These are phyloP conservation scores for Phytophthora pistaciae DNA, from an alignment of 352 stramenopile species.

Conservation along the genomic window DNA sequence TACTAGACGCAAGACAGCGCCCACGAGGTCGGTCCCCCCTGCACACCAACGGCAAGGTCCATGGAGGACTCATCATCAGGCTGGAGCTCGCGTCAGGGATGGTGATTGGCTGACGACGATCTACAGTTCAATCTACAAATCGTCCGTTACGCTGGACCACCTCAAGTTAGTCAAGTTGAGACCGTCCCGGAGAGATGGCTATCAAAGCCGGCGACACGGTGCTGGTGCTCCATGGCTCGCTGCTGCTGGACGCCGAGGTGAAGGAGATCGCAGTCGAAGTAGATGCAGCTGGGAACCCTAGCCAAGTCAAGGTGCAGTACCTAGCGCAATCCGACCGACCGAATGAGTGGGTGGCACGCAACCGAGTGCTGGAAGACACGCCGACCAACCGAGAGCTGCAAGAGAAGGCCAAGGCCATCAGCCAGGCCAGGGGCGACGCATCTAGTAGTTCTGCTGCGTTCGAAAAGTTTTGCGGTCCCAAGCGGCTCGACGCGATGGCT, in stretches of 20 bases:
- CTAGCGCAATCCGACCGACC: constrained; percentile 83
- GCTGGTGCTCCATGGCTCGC: constrained; percentile 66
- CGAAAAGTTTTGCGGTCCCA: constrained; percentile 23
- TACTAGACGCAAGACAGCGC: not conserved
- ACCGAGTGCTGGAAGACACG: constrained; percentile 70
- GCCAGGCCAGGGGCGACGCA: constrained; percentile 44
- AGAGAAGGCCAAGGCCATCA: constrained; percentile 57
- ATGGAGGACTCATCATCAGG: constrained; percentile 7
- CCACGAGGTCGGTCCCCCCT: not conserved
- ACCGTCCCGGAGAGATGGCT: constrained; percentile 16
- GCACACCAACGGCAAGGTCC: not conserved
- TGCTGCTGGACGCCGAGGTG: constrained; percentile 84
- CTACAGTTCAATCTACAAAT: constrained; percentile 9
- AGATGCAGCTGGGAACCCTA: not conserved
- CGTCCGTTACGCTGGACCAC: constrained; percentile 3
- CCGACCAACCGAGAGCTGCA: constrained; percentile 60
- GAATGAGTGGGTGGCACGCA: constrained; percentile 82
- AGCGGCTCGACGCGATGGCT: constrained; percentile 26
- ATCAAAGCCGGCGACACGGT: constrained; percentile 67
- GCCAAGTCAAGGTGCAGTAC: constrained; percentile 88
- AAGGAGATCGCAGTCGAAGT: constrained; percentile 41
- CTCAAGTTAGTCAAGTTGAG: not conserved
- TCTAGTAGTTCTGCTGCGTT: constrained; percentile 49
- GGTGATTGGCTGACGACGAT: constrained; percentile 40
- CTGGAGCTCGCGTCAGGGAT: constrained; percentile 13